Conservation (phyloP, 768 basidiomycete species). For the Trametes cinnabarina region DNA sequence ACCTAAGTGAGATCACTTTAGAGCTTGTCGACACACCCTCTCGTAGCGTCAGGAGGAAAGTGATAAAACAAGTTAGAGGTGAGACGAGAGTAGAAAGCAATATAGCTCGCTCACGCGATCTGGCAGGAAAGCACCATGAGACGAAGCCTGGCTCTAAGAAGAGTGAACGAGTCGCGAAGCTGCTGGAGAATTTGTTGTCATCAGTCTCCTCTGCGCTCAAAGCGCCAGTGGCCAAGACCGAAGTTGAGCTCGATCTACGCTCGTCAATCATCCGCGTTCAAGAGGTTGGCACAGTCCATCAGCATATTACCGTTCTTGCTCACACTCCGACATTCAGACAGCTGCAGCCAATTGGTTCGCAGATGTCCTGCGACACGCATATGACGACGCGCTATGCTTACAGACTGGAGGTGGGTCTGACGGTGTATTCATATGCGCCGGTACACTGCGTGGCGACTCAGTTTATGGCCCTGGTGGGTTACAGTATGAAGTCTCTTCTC, state of each 20-base stretch:
- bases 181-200: conserved; percentile 63
- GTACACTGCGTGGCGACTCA: conserved; percentile 84
- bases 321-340: conserved; percentile 47
- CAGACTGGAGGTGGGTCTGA: conserved; percentile 67
- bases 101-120: background rate
- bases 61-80: conserved; percentile 66
- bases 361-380: conserved; percentile 79
- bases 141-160: conserved; percentile 53
- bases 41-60: conserved; percentile 61
- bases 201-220: conserved; percentile 69
- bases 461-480: conserved; percentile 73
- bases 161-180: conserved; percentile 44
- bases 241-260: conserved; percentile 66
- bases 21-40: conserved; percentile 57
- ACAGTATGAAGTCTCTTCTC: background rate
- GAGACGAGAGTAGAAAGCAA: conserved; percentile 6
- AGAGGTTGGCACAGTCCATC: conserved; percentile 50
- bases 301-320: too few relatives aligned
- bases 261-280: conserved; percentile 70
- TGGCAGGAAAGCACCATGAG: conserved; percentile 61
- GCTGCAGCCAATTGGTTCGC: conserved; percentile 81
- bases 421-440: conserved; percentile 78
- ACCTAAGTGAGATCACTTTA: conserved; percentile 72
- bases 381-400: conserved; percentile 65
- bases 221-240: conserved; percentile 71